Percentiles rank a stretch among this genome's conserved stretches.
Evolutionary conservation across 1,139 yeast species (phyloP).

Genomic region (Pichia sp.): DNA sequence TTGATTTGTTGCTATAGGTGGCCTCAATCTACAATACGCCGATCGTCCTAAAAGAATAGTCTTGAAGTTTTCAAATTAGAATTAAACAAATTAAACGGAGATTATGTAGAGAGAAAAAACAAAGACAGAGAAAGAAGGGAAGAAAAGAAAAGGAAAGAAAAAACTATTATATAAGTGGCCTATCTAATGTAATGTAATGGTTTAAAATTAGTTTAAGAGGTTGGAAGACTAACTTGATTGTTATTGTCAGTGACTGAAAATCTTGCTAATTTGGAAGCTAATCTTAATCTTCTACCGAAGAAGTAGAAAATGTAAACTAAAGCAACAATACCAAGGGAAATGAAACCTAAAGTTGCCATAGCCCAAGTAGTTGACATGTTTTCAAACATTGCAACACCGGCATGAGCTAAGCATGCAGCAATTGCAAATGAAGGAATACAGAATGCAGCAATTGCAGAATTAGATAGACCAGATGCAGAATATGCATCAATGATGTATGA

Average conservation of each 20-base stretch:
- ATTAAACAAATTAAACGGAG: background rate
- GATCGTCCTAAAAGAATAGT: background rate
- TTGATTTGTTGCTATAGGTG: no score
- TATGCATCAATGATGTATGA: slow-evolving; percentile 46
- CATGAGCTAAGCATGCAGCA: slow-evolving; percentile 47
- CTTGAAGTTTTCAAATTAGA: background rate
- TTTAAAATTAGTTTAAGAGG: no score
- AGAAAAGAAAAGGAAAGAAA: background rate
- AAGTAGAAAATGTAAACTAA: slow-evolving; percentile 43
- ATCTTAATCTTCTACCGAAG: slow-evolving; percentile 39
- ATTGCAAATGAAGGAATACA: slow-evolving; percentile 46
- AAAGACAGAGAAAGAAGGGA: background rate
- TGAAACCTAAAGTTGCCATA: slow-evolving; percentile 41
- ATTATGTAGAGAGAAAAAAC: background rate
- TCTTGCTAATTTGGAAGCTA: slow-evolving; percentile 37
- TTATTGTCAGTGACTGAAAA: slow-evolving; percentile 10
- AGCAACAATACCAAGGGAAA: slow-evolving; percentile 39
- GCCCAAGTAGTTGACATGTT: slow-evolving; percentile 46
- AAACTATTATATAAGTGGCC: no score
- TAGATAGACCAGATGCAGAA: slow-evolving; percentile 37
- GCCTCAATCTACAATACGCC: no score
- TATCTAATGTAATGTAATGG: no score
- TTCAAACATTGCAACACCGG: slow-evolving; percentile 45
- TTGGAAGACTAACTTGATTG: no score
- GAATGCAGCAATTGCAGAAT: slow-evolving; percentile 49